A percentile compares a stretch with the other conserved stretches of the same genome.
Conservation (phyloP, 768 basidiomycete genomes). For the Termitomyces eurrhizus region DNA sequence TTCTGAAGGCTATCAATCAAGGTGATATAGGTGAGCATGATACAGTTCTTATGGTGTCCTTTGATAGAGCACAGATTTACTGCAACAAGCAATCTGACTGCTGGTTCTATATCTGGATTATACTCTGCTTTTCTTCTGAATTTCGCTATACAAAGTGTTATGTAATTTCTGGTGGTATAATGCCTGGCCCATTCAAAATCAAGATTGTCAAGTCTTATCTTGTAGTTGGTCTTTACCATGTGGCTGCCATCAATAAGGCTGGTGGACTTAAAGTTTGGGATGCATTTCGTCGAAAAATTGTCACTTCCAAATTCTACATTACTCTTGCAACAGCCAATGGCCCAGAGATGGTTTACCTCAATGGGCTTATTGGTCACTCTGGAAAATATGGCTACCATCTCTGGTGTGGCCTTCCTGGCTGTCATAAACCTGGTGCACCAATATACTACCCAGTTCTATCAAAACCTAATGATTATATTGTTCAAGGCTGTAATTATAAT, state of each 20-base stretch:
- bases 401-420: constrained; percentile 18
- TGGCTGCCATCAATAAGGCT: constrained; percentile 20
- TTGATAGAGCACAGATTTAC: constrained; percentile 31
- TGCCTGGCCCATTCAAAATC: constrained; percentile 29
- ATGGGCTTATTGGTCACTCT: constrained; percentile 23
- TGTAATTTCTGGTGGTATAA: constrained; percentile 26
- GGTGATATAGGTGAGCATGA: constrained; percentile 13
- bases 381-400: constrained; percentile 19
- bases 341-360: constrained; percentile 21
- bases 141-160: constrained; percentile 23
- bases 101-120: constrained; percentile 25
- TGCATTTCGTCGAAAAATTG: neutral
- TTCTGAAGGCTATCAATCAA: constrained; percentile 2
- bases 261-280: constrained; percentile 16
- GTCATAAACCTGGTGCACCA: constrained; percentile 12
- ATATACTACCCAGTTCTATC: constrained; percentile 21
- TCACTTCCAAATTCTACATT: constrained; percentile 15
- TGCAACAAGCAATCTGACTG: constrained; percentile 20
- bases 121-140: constrained; percentile 21
- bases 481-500: constrained; percentile 20
- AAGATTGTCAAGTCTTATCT: constrained; percentile 27
- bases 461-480: constrained; percentile 15
- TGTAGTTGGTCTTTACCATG: constrained; percentile 22
- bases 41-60: constrained; percentile 24
- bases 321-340: constrained; percentile 21